These are phyloP conservation scores for Cardamine resedifolia DNA, from an alignment of 345 rosid species.

Conservation along the genomic window DNA sequence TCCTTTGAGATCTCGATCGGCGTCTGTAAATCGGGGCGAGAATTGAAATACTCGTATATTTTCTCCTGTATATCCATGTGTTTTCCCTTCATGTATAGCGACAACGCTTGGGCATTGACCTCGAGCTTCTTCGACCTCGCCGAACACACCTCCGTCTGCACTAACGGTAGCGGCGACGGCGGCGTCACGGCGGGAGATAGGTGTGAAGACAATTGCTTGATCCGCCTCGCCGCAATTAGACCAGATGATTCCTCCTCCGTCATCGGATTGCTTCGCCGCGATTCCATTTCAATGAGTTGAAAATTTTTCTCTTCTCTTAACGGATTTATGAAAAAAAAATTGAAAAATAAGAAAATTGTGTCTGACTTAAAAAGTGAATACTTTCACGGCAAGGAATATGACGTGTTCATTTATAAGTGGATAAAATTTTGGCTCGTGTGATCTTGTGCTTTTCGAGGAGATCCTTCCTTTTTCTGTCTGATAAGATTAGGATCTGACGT, in stretches of 20 bases:
- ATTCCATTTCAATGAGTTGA: constrained; percentile 28
- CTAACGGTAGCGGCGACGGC: constrained; percentile 22
- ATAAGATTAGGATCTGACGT: not conserved
- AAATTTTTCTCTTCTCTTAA: not conserved
- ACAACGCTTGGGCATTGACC: constrained; percentile 49
- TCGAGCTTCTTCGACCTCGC: constrained; percentile 52
- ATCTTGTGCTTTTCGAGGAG: constrained; percentile 50
- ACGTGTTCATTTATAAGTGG: constrained; percentile 48
- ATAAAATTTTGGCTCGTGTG: not conserved
- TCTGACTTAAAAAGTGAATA: not conserved
- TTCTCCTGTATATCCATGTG: constrained; percentile 77
- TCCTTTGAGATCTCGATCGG: constrained; percentile 84
- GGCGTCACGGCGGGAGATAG: constrained; percentile 34
- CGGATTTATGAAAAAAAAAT: not conserved
- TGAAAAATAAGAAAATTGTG: not conserved
- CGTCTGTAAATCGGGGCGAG: constrained; percentile 81
- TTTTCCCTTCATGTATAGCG: constrained; percentile 67
- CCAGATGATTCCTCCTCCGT: constrained; percentile 35
- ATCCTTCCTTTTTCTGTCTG: not conserved
- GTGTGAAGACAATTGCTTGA: constrained; percentile 58
- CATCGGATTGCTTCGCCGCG: constrained; percentile 25
- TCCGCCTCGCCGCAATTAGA: constrained; percentile 46
- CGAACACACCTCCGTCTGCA: constrained; percentile 45
- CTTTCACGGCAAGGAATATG: constrained; percentile 25
- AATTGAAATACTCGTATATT: constrained; percentile 57